These are phyloP conservation scores for Biscogniauxia mediterranea DNA, from an alignment of 2,329 filamentous ascomycete species.

Conservation along the genomic window DNA sequence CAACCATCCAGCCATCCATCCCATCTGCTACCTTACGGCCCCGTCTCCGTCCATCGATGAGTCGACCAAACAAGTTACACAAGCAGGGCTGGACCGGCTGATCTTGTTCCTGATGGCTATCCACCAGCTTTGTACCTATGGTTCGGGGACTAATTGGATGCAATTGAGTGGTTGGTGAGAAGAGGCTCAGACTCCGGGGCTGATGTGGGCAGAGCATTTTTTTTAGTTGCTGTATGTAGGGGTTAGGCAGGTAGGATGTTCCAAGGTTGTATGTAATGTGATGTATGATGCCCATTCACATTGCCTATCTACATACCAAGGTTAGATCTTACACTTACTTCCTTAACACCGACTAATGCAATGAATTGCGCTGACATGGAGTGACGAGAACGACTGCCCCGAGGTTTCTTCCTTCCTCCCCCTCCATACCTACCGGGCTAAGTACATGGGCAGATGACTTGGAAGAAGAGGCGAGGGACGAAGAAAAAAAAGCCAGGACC, in stretches of 20 bases:
- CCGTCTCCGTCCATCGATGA: neutral
- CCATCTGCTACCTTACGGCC: neutral
- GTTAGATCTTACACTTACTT: too few species aligned
- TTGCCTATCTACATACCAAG: too few species aligned
- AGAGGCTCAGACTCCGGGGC: constrained; percentile 1
- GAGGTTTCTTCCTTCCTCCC: too few species aligned
- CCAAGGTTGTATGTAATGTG: too few species aligned
- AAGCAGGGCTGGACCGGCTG: constrained; percentile 13
- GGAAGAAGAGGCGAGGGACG: neutral
- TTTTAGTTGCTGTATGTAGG: too few species aligned
- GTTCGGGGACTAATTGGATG: constrained; percentile 1
- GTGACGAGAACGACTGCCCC: neutral
- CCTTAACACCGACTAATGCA: neutral
- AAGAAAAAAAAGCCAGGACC: neutral
- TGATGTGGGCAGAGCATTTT: neutral
- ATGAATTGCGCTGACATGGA: neutral
- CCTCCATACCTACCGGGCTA: too few species aligned
- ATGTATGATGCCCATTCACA: too few species aligned
- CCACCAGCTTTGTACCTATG: constrained; percentile 6
- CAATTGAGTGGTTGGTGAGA: neutral
- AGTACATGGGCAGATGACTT: too few species aligned
- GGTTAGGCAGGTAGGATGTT: too few species aligned
- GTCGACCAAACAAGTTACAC: neutral
- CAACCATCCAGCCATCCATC: too few species aligned
- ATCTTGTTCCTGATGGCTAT: constrained; percentile 21